Conservation (phyloP, 73 alveolate genomes). For the Tetrahymena malaccensis region DNA sequence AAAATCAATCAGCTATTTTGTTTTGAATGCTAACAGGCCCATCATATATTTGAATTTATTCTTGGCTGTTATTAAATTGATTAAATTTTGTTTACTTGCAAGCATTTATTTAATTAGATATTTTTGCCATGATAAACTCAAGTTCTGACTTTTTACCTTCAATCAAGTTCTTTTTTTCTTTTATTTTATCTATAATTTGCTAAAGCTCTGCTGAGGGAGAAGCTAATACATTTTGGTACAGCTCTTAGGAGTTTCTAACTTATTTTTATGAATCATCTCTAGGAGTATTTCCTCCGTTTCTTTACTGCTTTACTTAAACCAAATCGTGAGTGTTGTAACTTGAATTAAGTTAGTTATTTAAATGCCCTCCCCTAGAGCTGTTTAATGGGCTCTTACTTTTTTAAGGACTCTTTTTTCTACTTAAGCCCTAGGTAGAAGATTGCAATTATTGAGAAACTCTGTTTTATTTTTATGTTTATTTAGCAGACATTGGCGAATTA, state of each 20-base stretch:
- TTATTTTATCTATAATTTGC: neutral
- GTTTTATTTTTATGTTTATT: neutral
- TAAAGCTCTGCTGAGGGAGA: neutral
- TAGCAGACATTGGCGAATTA: neutral
- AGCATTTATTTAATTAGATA: neutral
- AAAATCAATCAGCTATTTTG: neutral
- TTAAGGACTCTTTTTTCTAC: neutral
- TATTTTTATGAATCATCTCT: neutral
- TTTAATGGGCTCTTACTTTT: neutral
- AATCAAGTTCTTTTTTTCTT: neutral
- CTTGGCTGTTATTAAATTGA: neutral
- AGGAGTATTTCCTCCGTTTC: neutral
- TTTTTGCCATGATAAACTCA: neutral
- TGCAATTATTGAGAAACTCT: neutral
- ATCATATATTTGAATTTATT: neutral
- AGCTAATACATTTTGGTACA: neutral
- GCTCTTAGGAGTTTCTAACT: neutral
- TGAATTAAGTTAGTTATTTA: neutral
- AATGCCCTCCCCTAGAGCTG: neutral
- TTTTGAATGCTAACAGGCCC: neutral
- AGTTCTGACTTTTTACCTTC: neutral
- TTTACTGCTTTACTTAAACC: neutral
- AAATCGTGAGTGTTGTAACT: neutral
- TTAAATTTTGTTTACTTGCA: neutral
- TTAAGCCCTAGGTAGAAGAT: neutral